Conservation (phyloP, 306 rosid species). For the Lathyrus sativus region DNA sequence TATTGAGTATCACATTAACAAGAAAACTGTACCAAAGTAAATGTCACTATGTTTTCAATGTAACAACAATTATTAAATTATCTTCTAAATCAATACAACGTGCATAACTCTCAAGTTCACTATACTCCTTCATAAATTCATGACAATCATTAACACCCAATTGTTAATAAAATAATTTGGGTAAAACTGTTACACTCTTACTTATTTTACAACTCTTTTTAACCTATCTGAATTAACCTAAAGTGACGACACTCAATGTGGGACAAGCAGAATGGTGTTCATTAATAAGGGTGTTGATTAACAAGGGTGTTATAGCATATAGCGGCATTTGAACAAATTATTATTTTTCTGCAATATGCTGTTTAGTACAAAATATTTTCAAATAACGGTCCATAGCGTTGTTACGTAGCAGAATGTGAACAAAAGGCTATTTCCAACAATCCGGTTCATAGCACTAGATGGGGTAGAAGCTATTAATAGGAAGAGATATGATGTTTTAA, state of each 20-base stretch:
- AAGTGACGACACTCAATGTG: background rate
- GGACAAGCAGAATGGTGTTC: background rate
- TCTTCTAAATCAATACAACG: background rate
- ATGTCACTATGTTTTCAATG: background rate
- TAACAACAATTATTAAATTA: background rate
- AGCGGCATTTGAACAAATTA: background rate
- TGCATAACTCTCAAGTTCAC: background rate
- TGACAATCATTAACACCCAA: background rate
- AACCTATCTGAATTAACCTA: background rate
- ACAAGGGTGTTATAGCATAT: background rate
- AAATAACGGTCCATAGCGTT: background rate
- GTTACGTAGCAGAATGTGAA: background rate
- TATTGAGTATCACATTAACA: background rate
- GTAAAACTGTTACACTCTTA: background rate
- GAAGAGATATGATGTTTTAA: conserved; percentile 21
- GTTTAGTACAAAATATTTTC: background rate
- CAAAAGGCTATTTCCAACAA: background rate
- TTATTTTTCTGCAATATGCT: background rate
- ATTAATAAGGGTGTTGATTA: background rate
- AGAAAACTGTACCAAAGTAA: background rate
- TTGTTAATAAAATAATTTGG: background rate
- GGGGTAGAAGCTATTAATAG: conserved; percentile 7
- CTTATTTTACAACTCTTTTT: background rate
- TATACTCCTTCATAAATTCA: background rate
- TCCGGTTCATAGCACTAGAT: background rate